phyloP scores from a whole-genome alignment of 169 alveolate genomes.

The Plasmodium yoelii region DNA sequence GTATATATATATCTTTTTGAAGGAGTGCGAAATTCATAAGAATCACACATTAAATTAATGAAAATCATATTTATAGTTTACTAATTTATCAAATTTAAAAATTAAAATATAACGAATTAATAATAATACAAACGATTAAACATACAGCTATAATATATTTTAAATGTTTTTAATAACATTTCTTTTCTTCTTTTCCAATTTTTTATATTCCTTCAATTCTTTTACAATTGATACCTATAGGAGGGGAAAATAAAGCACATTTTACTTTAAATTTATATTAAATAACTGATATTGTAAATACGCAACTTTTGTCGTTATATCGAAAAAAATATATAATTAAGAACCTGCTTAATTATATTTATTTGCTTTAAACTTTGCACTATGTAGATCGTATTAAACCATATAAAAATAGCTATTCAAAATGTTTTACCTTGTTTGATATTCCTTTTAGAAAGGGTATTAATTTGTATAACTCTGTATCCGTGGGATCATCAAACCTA shows the following conservation, averaged over 20 bases:
- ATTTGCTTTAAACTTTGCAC: not conserved
- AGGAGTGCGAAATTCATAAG: no score
- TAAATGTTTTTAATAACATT: not conserved
- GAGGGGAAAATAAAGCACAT: not conserved
- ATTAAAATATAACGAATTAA: no score
- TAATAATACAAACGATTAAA: no score
- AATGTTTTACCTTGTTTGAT: constrained; percentile 71
- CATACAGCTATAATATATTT: not conserved
- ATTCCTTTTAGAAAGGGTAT: constrained; percentile 84
- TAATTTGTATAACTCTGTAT: constrained; percentile 85
- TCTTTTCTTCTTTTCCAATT: constrained; percentile 21
- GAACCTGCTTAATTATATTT: not conserved
- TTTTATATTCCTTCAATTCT: constrained; percentile 38
- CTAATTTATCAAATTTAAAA: no score
- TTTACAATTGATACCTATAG: constrained; percentile 24
- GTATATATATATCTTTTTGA: no score
- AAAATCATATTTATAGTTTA: no score
- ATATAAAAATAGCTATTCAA: constrained; percentile 3
- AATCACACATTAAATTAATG: no score
- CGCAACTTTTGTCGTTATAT: not conserved
- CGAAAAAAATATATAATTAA: not conserved
- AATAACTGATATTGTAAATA: not conserved
- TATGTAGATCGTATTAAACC: not conserved
- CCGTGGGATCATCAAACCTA: constrained; percentile 88
- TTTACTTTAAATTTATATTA: not conserved